These are phyloP conservation scores for Cercospora nicotianae DNA, from an alignment of 2,329 filamentous ascomycete genomes.

Conservation along the genomic window DNA sequence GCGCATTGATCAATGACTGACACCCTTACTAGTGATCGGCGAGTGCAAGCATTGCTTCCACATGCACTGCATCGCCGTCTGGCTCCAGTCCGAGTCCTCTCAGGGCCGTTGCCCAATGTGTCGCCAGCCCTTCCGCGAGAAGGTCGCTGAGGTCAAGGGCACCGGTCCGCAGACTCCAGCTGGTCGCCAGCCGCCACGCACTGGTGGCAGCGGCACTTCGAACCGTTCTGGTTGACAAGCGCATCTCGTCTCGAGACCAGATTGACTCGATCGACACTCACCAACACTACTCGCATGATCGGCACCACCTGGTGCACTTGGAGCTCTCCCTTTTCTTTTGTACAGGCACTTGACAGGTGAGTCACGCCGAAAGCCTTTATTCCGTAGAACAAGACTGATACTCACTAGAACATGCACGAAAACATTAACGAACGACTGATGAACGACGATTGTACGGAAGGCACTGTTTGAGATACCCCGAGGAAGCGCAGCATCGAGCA, in stretches of 20 bases:
- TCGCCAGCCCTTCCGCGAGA: slow-evolving; percentile 63
- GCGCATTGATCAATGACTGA: slow-evolving; percentile 20
- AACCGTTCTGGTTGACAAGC: not conserved
- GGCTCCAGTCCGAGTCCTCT: slow-evolving; percentile 92
- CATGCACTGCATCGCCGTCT: slow-evolving; percentile 95
- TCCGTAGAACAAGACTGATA: not conserved
- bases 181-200: not conserved
- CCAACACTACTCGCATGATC: not conserved
- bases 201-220: not conserved
- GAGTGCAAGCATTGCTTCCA: slow-evolving; percentile 98
- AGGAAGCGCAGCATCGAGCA: slow-evolving; percentile 7
- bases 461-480: slow-evolving; percentile 15
- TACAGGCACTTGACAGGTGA: slow-evolving; percentile 1
- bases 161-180: slow-evolving; percentile 17
- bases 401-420: not conserved
- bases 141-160: slow-evolving; percentile 29
- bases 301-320: not conserved
- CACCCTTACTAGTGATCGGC: slow-evolving; percentile 68
- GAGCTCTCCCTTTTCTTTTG: not conserved
- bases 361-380: not conserved
- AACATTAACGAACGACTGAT: not conserved
- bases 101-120: slow-evolving; percentile 98
- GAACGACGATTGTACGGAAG: slow-evolving; percentile 12
- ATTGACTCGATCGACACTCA: not conserved
- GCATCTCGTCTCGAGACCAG: not conserved